Evolutionary conservation across 2,329 filamentous ascomycete species (phyloP).

Genomic region (Colletotrichum tropicale): DNA sequence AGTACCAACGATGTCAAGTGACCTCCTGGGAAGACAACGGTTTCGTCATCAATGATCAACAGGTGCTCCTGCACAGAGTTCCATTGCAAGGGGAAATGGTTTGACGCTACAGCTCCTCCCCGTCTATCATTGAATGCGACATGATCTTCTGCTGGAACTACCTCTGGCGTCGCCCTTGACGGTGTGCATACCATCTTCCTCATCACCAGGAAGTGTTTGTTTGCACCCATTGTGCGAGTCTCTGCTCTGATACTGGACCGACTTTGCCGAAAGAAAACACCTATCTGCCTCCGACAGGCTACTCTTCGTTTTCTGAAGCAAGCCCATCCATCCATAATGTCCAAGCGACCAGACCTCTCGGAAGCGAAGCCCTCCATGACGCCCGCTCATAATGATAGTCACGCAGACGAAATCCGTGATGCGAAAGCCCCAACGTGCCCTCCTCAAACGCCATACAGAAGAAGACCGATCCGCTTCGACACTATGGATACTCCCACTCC

Average conservation of each 20-base stretch:
- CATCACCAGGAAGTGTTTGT: not conserved
- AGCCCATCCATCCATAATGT: not conserved
- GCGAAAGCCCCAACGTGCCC: not conserved
- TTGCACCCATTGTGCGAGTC: not conserved
- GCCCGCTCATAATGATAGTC: not conserved
- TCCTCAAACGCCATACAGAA: not conserved
- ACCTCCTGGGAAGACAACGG: not conserved
- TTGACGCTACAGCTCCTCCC: not conserved
- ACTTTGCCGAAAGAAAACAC: not conserved
- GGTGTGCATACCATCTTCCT: not conserved
- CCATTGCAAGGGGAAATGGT: not conserved
- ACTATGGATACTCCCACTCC: not conserved
- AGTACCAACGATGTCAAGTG: not conserved
- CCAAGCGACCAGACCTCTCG: not conserved
- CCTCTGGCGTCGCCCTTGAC: not conserved
- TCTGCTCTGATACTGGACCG: not conserved
- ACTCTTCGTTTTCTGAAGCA: not conserved
- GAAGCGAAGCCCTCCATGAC: too few species aligned
- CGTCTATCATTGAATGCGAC: not conserved
- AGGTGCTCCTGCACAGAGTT: not conserved
- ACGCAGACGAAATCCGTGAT: not conserved
- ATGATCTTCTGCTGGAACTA: not conserved
- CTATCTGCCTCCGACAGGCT: not conserved
- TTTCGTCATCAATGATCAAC: not conserved
- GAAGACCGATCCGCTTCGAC: not conserved